Conservation (phyloP, 2,329 filamentous ascomycete genomes). For the Trichoderma sp. region DNA sequence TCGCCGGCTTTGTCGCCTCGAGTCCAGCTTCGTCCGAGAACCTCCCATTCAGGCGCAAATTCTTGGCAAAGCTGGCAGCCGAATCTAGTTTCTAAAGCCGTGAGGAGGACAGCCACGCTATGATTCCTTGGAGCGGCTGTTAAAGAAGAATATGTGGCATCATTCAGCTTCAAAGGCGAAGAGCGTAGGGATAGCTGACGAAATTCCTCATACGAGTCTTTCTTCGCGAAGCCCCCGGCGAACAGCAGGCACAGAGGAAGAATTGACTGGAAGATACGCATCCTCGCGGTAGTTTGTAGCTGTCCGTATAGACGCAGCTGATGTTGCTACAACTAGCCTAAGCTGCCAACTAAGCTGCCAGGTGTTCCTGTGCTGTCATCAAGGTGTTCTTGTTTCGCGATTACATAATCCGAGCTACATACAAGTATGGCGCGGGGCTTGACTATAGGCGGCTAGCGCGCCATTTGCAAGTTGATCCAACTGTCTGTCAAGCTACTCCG, state of each 20-base stretch:
- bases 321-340: constrained; percentile 14
- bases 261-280: constrained; percentile 70
- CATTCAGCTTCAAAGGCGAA: constrained; percentile 76
- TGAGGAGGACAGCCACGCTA: constrained; percentile 78
- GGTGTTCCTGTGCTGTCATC: constrained; percentile 25
- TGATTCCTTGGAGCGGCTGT: constrained; percentile 83
- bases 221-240: constrained; percentile 63
- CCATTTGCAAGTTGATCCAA: not conserved
- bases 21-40: constrained; percentile 83
- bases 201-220: constrained; percentile 74
- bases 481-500: not conserved
- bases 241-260: constrained; percentile 66
- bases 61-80: constrained; percentile 85
- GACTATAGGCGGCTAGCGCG: not conserved
- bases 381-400: constrained; percentile 4
- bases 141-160: constrained; percentile 73
- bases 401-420: not conserved
- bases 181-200: constrained; percentile 68
- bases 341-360: constrained; percentile 7
- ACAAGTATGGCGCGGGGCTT: not conserved
- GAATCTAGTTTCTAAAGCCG: constrained; percentile 80
- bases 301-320: constrained; percentile 2
- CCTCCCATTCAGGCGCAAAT: constrained; percentile 92
- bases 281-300: constrained; percentile 48
- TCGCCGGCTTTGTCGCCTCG: constrained; percentile 78